Percentiles rank a stretch among this genome's conserved stretches.
phyloP scores from a whole-genome alignment of 257 asterid genomes.

The Leonotis leonurus region DNA sequence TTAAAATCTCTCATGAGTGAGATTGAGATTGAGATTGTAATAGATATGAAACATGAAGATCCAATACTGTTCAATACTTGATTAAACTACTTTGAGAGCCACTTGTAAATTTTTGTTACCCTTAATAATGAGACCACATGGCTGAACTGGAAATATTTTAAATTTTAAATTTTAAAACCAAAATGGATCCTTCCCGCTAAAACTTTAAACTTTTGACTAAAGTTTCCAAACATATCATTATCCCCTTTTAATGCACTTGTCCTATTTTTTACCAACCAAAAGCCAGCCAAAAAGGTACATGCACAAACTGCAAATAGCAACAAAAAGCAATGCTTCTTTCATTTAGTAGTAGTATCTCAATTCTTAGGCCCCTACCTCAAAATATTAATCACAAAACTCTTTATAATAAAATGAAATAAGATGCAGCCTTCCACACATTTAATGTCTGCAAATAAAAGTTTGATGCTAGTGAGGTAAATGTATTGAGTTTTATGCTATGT shows the following conservation, averaged over 20 bases:
- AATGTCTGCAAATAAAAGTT: too few species aligned
- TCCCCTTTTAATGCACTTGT: slow-evolving; percentile 11
- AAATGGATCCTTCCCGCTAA: background rate
- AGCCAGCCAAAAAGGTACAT: too few species aligned
- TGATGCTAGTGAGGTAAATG: too few species aligned
- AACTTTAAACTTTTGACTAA: background rate
- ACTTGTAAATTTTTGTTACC: background rate
- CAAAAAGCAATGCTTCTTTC: background rate
- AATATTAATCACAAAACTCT: too few species aligned
- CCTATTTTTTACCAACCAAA: slow-evolving; percentile 18
- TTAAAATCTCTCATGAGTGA: too few species aligned
- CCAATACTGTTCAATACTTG: too few species aligned
- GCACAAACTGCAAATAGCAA: background rate
- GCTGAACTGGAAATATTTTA: background rate
- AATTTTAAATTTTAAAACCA: background rate
- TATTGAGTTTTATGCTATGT: too few species aligned
- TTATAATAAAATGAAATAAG: too few species aligned
- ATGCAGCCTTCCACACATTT: too few species aligned
- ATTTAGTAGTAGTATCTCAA: background rate
- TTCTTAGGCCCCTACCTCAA: background rate
- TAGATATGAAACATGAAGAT: too few species aligned
- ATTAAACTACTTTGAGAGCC: background rate
- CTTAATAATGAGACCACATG: background rate
- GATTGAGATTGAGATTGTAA: too few species aligned
- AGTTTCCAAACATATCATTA: background rate